Base-by-base conservation (phyloP, 352 stramenopile species). In the Globisporangium splendens region DNA sequence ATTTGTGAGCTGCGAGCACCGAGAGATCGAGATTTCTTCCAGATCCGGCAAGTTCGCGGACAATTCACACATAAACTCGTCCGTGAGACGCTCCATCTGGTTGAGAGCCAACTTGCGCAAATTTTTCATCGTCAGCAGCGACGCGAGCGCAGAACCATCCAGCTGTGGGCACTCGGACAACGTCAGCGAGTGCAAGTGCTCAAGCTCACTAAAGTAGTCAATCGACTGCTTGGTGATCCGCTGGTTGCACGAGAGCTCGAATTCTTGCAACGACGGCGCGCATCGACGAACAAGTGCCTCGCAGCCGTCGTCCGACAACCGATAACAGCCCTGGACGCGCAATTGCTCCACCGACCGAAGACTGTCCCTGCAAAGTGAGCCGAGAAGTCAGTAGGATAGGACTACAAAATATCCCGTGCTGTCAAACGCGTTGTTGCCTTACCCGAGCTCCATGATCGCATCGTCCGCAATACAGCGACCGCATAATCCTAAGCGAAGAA, bases 221-320 rank as follows among this genome's bases (percentile, higher is more conserved):
- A 94, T 89, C 14, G 82, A 86, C 39, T 73, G 64, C 20, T 86
- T 78, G 7, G 77, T 90, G 64, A 94, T 89, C 0, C 84, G 82
- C 54, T 94, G 84, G 62, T 94, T 92, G 57, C 84, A 92, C 33
- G 78, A 90, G 8, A 94, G 68, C 62, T 91, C 80, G 47, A 94
- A 87, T 44, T 75, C 63, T 35, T 90, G 74, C 8, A 94, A 62
- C 48, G 80, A 89, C 20, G 82, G 82, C 11, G 80, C 79, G 52
- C 84, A 92, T 6, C 70, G 80, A 15, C 77, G 75, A 33, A 93
- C 80, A 1, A 93, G 65, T 1, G 72, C 69, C 58, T 91, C 69
- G 22, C 79, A 84, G 5, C 83, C 83, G 8, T 66, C 58, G 50
- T 93, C 83, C 1, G 83, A 93, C 15, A 93, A 59, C 0, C 84